phyloP scores from a whole-genome alignment of 331 rosid genomes.

The Rhamnella rubrinervis region DNA sequence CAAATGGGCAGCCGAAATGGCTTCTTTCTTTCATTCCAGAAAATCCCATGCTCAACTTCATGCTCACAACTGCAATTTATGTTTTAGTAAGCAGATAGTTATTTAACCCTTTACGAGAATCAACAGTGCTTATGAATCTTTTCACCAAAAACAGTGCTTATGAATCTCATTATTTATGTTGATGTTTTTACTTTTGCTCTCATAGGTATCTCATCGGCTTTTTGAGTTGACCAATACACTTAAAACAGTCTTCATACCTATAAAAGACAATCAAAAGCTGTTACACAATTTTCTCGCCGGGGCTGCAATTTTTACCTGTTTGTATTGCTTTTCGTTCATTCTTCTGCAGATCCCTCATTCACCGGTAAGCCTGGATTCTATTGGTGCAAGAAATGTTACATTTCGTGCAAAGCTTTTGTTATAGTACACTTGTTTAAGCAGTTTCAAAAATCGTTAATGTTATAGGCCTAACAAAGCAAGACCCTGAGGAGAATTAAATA shows the following conservation, averaged over 20 bases:
- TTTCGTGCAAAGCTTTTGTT: not conserved
- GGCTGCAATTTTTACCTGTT: constrained; percentile 41
- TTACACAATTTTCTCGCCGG: constrained; percentile 74
- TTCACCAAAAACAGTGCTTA: constrained; percentile 25
- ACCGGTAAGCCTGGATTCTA: constrained; percentile 39
- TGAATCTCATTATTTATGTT: constrained; percentile 11
- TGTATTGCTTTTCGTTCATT: constrained; percentile 64
- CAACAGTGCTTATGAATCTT: constrained; percentile 18
- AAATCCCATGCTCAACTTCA: constrained; percentile 89
- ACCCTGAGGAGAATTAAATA: constrained; percentile 31
- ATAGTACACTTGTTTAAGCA: not conserved
- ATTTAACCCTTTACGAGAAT: constrained; percentile 20
- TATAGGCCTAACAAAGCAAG: constrained; percentile 54
- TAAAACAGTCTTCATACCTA: constrained; percentile 73
- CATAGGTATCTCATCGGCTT: constrained; percentile 84
- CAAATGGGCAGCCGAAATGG: constrained; percentile 99
- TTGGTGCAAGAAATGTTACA: not conserved
- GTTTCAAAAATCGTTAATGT: constrained; percentile 5
- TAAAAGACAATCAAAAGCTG: constrained; percentile 78
- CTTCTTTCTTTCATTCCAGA: constrained; percentile 90
- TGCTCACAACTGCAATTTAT: constrained; percentile 87
- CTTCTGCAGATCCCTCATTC: constrained; percentile 65
- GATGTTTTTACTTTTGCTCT: constrained; percentile 29
- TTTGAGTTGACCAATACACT: constrained; percentile 87
- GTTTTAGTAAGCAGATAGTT: constrained; percentile 54